Base-by-base conservation (phyloP, 495 filamentous ascomycete genomes). In the Hypoxylon crocopeplum region DNA sequence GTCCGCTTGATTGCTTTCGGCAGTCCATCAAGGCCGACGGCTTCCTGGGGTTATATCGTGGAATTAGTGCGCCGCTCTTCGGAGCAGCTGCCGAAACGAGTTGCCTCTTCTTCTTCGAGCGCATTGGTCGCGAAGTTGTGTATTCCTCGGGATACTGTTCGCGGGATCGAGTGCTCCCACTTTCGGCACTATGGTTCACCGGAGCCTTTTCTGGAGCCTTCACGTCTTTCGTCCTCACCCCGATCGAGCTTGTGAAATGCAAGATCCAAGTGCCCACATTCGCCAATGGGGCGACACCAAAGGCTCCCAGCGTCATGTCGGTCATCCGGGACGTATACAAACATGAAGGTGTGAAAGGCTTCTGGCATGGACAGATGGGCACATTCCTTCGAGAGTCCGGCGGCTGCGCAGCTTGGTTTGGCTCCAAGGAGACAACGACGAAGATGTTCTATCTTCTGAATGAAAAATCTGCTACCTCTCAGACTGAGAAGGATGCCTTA, bases 231-330 rank as follows among this genome's bases (percentile, higher is more conserved):
- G 80, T 95, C 25, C 84, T 99, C 40, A 99, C 95, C 0, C 95
- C 95, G 0, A 91, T 99, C 48, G 95, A 99, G 71, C 83, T 99
- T 39, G 88, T 99, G 67, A 99, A 99, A 75, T 99, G 95, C 82
- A 93, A 93, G 75, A 95, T 99, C 81, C 95, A 99, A 72, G 92
- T 96, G 16, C 76, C 82, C 5, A 77, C 66, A 2, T 48, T 67
- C 8, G 36, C 41, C 20, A 62, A 56, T 37, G 75, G 69, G 24
- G 56, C 41, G 2, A 41, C 46, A 27, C 34, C 57, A 15, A 52
- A 69, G 29, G 66, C 66, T 17, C 68, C 76, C 11, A 48, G 56
- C 46, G 63, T 74, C 13, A 56, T 74, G 21, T 69, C 90, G 19
- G 75, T 96, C 33, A 90, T 97, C 25, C 77, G 75, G 5, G 84